Conservation (phyloP, 495 filamentous ascomycete species). For the Aspergillus ellipticus region DNA sequence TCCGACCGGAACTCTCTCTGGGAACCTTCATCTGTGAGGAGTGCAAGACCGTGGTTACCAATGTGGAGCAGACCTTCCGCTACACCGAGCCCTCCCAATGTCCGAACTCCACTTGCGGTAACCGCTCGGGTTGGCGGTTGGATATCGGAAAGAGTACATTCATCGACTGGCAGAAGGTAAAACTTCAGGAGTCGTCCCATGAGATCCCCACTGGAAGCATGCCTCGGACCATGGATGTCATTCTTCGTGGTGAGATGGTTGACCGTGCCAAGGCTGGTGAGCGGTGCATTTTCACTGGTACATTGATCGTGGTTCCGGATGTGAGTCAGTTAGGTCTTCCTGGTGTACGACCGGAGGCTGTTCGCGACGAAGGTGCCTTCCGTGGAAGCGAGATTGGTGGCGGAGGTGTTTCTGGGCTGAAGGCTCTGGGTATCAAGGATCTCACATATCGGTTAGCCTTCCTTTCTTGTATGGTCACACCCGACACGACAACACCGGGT, state of each 20-base stretch:
- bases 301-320: conserved; percentile 94
- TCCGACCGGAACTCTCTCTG: conserved; percentile 86
- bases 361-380: conserved; percentile 73
- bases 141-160: conserved; percentile 98
- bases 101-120: conserved; percentile 85
- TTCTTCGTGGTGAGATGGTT: conserved; percentile 96
- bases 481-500: conserved; percentile 77
- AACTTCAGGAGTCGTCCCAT: conserved; percentile 94
- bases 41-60: conserved; percentile 74
- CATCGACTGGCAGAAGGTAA: conserved; percentile 97
- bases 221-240: conserved; percentile 97
- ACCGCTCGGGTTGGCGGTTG: conserved; percentile 84
- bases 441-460: conserved; percentile 97
- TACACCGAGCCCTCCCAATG: conserved; percentile 97
- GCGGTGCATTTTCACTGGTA: conserved; percentile 95
- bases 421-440: conserved; percentile 89
- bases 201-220: conserved; percentile 99
- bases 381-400: conserved; percentile 78
- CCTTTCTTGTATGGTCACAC: conserved; percentile 93
- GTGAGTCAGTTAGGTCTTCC: conserved; percentile 93
- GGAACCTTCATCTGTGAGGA: conserved; percentile 90
- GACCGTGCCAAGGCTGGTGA: conserved; percentile 96
- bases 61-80: conserved; percentile 95
- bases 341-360: conserved; percentile 78
- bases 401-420: conserved; percentile 80